Base-by-base conservation (phyloP, 306 rosid species). In the Sicyos baderoa region DNA sequence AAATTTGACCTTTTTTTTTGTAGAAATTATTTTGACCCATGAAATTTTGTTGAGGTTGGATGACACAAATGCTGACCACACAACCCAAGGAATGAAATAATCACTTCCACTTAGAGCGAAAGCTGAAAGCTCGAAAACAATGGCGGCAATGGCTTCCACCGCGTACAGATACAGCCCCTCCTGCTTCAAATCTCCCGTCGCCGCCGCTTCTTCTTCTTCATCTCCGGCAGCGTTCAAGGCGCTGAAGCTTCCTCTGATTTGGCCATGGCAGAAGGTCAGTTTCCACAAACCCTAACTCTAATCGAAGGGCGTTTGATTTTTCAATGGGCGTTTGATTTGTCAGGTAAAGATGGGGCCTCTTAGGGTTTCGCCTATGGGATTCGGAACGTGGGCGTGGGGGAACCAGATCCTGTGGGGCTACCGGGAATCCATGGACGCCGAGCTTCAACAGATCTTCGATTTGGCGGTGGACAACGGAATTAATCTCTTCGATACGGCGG, bases 361-460 rank as follows among this genome's bases (percentile, higher is more conserved):
- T 25, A 89, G 75, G 78, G 89, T 93, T 16, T 93, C 97, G 67
- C 98, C 96, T 8, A 93, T 93, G 95, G 97, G 96, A 54, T 82
- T 89, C 62, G 98, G 97, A 74, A 93, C 97, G 0, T 93, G 98
- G 98, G 98, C 98, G 21, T 93, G 98, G 98, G 98, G 98, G 49
- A 93, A 89, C 84, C 97, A 93, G 67, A 63, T 93, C 55, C 85
- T 93, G 11, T 93, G 98, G 97, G 96, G 94, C 0, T 93, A 93
- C 73, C 79, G 80, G 68, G 83, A 89, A 76, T 83, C 97, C 23
- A 93, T 89, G 98, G 97, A 93, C 78, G 29, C 45, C 59, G 94
- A 89, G 67, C 98, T 93, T 70, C 97, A 93, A 54, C 89, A 77
- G 65, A 50, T 85, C 32, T 89, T 93, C 80, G 82, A 86, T 79